These are phyloP conservation scores for Suhomyces coccinellae DNA, from an alignment of 1,139 yeast species.

Conservation along the genomic window DNA sequence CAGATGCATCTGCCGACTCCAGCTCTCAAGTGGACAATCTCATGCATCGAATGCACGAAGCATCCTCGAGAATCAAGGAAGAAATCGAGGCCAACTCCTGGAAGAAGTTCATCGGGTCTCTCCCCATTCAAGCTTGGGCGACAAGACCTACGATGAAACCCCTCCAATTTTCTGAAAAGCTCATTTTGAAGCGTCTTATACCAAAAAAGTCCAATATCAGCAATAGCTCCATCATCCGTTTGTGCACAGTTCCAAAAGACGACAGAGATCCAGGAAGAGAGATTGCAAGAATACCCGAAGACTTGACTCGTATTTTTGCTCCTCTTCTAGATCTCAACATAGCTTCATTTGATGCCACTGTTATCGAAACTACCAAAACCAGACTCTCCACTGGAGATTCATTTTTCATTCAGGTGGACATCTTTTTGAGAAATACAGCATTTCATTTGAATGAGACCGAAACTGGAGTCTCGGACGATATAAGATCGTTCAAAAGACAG, in stretches of 20 bases:
- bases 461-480: slow-evolving; percentile 9
- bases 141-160: slow-evolving; percentile 68
- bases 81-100: slow-evolving; percentile 21
- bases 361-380: slow-evolving; percentile 57
- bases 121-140: slow-evolving; percentile 79
- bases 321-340: slow-evolving; percentile 63
- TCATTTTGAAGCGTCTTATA: slow-evolving; percentile 37
- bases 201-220: slow-evolving; percentile 27
- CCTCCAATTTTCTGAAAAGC: slow-evolving; percentile 49
- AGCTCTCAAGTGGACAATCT: slow-evolving; percentile 14
- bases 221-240: slow-evolving; percentile 32
- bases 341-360: slow-evolving; percentile 56
- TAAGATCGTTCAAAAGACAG: slow-evolving; percentile 11
- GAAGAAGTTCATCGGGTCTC: slow-evolving; percentile 60
- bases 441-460: slow-evolving; percentile 30
- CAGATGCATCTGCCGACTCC: slow-evolving; percentile 7
- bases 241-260: slow-evolving; percentile 28
- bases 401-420: slow-evolving; percentile 62
- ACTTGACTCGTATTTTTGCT: slow-evolving; percentile 63
- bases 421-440: slow-evolving; percentile 54
- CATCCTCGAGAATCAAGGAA: slow-evolving; percentile 15
- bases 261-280: slow-evolving; percentile 45
- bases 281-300: slow-evolving; percentile 77
- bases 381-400: slow-evolving; percentile 73
- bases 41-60: slow-evolving; percentile 17